Conservation (phyloP, 1,139 yeast species). For the Blastobotrys petasosporus region DNA sequence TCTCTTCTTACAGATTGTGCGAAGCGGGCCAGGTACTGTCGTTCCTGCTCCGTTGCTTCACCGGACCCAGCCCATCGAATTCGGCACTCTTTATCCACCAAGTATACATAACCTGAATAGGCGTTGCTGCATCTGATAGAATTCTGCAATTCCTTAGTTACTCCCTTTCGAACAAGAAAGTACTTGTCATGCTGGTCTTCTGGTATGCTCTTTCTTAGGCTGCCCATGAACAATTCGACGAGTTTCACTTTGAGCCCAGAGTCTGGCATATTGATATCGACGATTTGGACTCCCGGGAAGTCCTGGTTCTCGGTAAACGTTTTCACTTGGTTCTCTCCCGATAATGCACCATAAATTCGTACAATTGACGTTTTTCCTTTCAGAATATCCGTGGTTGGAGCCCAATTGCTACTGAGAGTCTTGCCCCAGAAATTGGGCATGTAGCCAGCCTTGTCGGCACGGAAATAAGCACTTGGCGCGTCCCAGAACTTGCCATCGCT, state of each 20-base stretch:
- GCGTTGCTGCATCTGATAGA: slow-evolving; percentile 63
- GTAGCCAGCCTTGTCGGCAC: slow-evolving; percentile 64
- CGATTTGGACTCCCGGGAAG: slow-evolving; percentile 53
- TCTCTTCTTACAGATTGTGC: slow-evolving; percentile 30
- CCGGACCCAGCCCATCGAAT: slow-evolving; percentile 95
- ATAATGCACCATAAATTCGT: slow-evolving; percentile 58
- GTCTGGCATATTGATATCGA: slow-evolving; percentile 71
- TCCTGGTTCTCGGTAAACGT: slow-evolving; percentile 44
- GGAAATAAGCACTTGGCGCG: slow-evolving; percentile 74
- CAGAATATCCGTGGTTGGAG: slow-evolving; percentile 42
- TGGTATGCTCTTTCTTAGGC: slow-evolving; percentile 43
- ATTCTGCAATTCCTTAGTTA: slow-evolving; percentile 55
- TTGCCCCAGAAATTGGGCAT: slow-evolving; percentile 79
- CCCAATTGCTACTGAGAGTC: slow-evolving; percentile 43
- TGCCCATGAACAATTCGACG: slow-evolving; percentile 42
- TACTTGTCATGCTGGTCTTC: slow-evolving; percentile 48
- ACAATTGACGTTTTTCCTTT: slow-evolving; percentile 55
- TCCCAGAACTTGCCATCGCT: slow-evolving; percentile 80
- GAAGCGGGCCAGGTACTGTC: slow-evolving; percentile 58
- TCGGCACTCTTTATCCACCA: slow-evolving; percentile 65
- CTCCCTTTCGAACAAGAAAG: slow-evolving; percentile 57
- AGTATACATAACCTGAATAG: slow-evolving; percentile 76
- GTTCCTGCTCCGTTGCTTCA: slow-evolving; percentile 58
- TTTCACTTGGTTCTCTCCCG: slow-evolving; percentile 57
- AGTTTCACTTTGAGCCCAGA: slow-evolving; percentile 60